phyloP scores from a whole-genome alignment of 2,329 filamentous ascomycete genomes.

The Claviceps digitariae region DNA sequence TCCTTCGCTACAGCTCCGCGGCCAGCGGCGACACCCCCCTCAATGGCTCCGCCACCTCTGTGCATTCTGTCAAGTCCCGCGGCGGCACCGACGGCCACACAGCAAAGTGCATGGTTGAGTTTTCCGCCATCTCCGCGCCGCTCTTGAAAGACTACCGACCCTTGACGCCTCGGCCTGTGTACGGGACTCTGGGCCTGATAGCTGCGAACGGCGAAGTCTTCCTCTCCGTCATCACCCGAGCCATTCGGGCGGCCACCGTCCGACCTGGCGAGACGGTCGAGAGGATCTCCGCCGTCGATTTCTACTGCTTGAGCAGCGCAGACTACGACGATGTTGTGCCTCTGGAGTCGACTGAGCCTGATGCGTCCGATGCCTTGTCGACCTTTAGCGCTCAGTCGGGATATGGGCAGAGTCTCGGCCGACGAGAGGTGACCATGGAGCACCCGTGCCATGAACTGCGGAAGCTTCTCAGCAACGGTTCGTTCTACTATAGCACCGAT shows the following conservation, averaged over 20 bases:
- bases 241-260: constrained; percentile 65
- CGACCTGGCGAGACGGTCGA: constrained; percentile 81
- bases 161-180: constrained; percentile 58
- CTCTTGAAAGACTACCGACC: constrained; percentile 66
- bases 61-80: constrained; percentile 32
- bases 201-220: constrained; percentile 77
- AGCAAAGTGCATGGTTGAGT: constrained; percentile 77
- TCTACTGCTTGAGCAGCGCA: constrained; percentile 79
- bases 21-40: constrained; percentile 40
- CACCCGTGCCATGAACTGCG: constrained; percentile 85
- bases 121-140: constrained; percentile 48
- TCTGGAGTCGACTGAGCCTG: constrained; percentile 37
- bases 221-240: constrained; percentile 74
- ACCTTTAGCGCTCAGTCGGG: constrained; percentile 30
- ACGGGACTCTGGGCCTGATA: constrained; percentile 80
- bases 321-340: constrained; percentile 69
- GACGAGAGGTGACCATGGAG: constrained; percentile 59
- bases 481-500: constrained; percentile 97
- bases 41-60: constrained; percentile 45
- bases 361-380: constrained; percentile 32
- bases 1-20: constrained; percentile 65
- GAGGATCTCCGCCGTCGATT: constrained; percentile 75
- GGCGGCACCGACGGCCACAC: constrained; percentile 29
- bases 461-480: constrained; percentile 84
- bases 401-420: constrained; percentile 35